Conservation (phyloP, 228 moss, liverwort and hornwort species). For the Sphagnum magellanicum region DNA sequence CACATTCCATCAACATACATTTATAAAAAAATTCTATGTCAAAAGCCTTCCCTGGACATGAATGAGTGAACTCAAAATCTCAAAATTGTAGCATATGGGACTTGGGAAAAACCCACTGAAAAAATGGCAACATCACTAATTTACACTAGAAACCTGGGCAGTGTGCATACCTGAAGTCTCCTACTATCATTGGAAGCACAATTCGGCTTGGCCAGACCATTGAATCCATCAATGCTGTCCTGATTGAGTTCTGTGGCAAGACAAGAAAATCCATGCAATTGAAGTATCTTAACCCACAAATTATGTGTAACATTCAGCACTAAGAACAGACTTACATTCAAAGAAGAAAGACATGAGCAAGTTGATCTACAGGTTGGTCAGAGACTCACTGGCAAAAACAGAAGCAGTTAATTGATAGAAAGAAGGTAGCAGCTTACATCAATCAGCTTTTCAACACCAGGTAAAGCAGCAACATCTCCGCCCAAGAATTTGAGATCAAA, state of each 20-base stretch:
- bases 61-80: no score
- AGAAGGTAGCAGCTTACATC: slow-evolving; percentile 48
- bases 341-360: no score
- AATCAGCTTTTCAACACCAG: slow-evolving; percentile 78
- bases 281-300: no score
- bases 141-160: not conserved
- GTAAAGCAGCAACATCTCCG: slow-evolving; percentile 57
- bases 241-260: slow-evolving; percentile 54
- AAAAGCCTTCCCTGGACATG: no score
- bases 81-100: no score
- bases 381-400: not conserved
- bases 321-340: no score
- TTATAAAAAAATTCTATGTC: no score
- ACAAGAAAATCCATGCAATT: no score
- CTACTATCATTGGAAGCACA: slow-evolving; percentile 74
- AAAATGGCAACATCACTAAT: not conserved
- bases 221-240: slow-evolving; percentile 67
- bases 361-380: not conserved
- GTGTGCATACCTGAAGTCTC: slow-evolving; percentile 68
- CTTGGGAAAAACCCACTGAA: no score
- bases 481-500: slow-evolving; percentile 76
- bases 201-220: slow-evolving; percentile 97
- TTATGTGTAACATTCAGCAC: no score
- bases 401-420: not conserved
- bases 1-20: no score